Base-by-base conservation (phyloP, 2,329 filamentous ascomycete species). In the Gnomoniopsis sp. region DNA sequence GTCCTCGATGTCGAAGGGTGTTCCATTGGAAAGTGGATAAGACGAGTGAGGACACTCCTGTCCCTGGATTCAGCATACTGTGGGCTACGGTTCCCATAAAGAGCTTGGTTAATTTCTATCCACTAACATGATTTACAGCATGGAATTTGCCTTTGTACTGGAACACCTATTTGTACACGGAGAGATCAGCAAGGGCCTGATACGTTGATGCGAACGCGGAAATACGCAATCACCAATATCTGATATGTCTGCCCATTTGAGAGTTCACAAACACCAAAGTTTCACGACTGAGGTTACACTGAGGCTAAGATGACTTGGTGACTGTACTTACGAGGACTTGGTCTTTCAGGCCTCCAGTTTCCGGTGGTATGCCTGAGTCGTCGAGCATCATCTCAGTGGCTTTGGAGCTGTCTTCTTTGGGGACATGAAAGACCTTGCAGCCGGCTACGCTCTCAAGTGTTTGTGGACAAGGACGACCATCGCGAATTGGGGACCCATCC, bases 31-130 rank as follows among this genome's bases (percentile, higher is more conserved):
- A 7, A 62, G 49, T 4, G 60, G 60, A 26, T 62, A 62, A 15
- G 60, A 62, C 3, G 60, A 62, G 47, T 62, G 60, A 15, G 60
- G 60, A 19, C 60, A 62, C 23, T 59, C 59, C 59, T 61, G 41
- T 14, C 6, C 6, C 10, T 2, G 3, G 10, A 4, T 2, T 61
- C 15, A 22, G 11, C 6, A 14, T n/a, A n/a, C n/a, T n/a, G n/a
- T n/a, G n/a, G n/a, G n/a, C n/a, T n/a, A n/a, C n/a, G n/a, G n/a
- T 3, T 11, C 19, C 8, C 3, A n/a, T 47, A 14, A 21, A n/a
- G 4, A 17, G 22, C 6, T 1, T 2, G 22, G 14, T 23, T 15
- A 19, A 8, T 22, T 3, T 46, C 2, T 21, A 22, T 3, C 7
- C 21, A 23, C 59, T 56, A 12, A 43, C 60, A 56, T 62, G 57